Percentiles rank a stretch among this genome's conserved stretches.
phyloP scores from a whole-genome alignment of 306 rosid genomes.

The Fragaria ananassa region DNA sequence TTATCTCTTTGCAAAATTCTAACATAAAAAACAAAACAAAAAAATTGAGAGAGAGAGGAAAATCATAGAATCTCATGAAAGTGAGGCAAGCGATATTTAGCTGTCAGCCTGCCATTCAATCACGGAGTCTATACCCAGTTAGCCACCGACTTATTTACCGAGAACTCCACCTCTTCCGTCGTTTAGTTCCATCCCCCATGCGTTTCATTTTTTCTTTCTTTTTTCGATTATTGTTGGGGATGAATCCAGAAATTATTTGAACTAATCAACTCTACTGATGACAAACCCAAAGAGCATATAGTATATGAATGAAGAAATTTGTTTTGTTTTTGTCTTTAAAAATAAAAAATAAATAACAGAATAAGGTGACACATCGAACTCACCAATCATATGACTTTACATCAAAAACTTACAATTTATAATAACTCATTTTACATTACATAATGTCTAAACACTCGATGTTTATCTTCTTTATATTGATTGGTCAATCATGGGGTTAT shows the following conservation, averaged over 20 bases:
- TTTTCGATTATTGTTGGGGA: neutral
- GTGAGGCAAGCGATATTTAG: neutral
- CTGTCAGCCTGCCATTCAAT: slow-evolving; percentile 11
- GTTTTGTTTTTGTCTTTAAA: neutral
- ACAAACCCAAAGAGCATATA: no score
- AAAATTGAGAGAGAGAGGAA: no score
- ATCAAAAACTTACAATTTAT: fast-evolving
- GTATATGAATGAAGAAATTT: no score
- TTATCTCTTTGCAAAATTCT: neutral
- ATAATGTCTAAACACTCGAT: neutral
- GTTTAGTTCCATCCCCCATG: neutral
- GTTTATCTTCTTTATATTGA: neutral
- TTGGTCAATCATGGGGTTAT: neutral
- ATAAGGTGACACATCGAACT: neutral
- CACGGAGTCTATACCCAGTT: neutral
- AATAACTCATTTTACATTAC: neutral
- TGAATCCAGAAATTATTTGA: neutral
- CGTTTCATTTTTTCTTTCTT: neutral
- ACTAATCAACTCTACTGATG: no score
- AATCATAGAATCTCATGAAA: neutral
- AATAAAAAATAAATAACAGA: neutral
- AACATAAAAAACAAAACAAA: neutral
- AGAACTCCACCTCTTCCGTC: neutral
- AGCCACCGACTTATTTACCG: neutral
- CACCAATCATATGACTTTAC: neutral